phyloP scores from a whole-genome alignment of 1,284 basidiomycete genomes.

The Salmacisia buchloeana region DNA sequence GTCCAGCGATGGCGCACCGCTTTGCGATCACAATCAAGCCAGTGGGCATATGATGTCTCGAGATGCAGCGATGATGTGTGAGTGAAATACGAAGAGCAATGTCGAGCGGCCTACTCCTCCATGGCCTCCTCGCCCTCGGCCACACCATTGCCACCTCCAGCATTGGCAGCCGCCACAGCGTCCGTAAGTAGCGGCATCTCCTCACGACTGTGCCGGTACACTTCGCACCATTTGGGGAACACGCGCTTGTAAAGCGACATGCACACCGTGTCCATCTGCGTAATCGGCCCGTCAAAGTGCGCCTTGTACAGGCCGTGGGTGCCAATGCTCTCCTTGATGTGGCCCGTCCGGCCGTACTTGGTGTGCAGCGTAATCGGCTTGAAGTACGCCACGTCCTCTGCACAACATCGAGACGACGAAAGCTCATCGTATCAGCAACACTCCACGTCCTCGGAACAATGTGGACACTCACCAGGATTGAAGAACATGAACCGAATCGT shows the following conservation, averaged over 20 bases:
- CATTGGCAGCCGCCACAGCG: no score
- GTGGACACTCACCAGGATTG: slow-evolving; percentile 56
- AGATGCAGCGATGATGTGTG: not conserved
- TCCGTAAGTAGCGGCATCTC: slow-evolving; percentile 17
- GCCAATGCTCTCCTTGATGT: slow-evolving; percentile 83
- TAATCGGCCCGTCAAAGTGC: slow-evolving; percentile 88
- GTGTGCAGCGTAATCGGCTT: slow-evolving; percentile 88
- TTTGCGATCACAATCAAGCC: not conserved
- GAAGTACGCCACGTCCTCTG: slow-evolving; percentile 87
- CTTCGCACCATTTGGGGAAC: slow-evolving; percentile 68
- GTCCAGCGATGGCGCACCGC: not conserved
- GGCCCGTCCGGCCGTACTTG: slow-evolving; percentile 84
- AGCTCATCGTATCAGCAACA: no score
- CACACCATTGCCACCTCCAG: no score
- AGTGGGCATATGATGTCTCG: not conserved
- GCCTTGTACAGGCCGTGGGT: slow-evolving; percentile 97
- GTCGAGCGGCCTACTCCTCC: not conserved
- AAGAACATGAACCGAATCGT: slow-evolving; percentile 99
- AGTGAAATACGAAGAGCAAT: not conserved
- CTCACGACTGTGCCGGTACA: slow-evolving; percentile 12
- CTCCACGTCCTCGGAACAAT: no score
- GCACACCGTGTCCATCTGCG: slow-evolving; percentile 91
- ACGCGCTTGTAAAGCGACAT: slow-evolving; percentile 86
- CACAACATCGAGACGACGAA: not conserved
- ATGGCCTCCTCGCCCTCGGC: no score